Evolutionary conservation across 495 filamentous ascomycete genomes (phyloP).

Genomic region (Neurospora sp.): DNA sequence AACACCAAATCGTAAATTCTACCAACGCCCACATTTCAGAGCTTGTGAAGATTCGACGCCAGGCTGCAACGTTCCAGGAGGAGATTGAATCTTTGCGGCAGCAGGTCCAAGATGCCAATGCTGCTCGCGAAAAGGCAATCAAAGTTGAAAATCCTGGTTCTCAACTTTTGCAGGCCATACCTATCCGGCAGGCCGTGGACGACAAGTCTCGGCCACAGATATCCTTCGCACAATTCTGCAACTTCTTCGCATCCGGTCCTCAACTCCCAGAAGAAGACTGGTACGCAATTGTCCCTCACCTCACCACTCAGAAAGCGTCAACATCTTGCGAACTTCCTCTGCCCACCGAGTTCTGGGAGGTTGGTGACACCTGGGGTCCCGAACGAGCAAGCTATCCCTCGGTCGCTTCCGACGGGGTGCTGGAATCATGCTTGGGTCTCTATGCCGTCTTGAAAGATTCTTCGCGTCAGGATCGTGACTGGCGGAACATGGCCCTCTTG

Average conservation of each 20-base stretch:
- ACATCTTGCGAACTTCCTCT: not conserved
- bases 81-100: not conserved
- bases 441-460: not conserved
- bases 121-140: not conserved
- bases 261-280: not conserved
- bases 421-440: not conserved
- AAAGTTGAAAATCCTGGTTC: not conserved
- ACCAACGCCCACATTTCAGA: not conserved
- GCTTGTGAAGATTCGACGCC: not conserved
- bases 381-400: not conserved
- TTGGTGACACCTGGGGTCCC: not conserved
- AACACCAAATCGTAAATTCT: not conserved
- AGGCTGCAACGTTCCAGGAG: not conserved
- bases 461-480: not conserved
- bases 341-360: not conserved
- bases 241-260: not conserved
- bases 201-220: not conserved
- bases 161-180: not conserved
- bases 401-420: not conserved
- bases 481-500: not conserved
- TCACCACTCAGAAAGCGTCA: not conserved
- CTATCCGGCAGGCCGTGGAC: not conserved
- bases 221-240: not conserved
- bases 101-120: not conserved
- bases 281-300: not conserved